These are phyloP conservation scores for Thielaviopsis populi DNA, from an alignment of 2,329 filamentous ascomycete genomes.

Conservation along the genomic window DNA sequence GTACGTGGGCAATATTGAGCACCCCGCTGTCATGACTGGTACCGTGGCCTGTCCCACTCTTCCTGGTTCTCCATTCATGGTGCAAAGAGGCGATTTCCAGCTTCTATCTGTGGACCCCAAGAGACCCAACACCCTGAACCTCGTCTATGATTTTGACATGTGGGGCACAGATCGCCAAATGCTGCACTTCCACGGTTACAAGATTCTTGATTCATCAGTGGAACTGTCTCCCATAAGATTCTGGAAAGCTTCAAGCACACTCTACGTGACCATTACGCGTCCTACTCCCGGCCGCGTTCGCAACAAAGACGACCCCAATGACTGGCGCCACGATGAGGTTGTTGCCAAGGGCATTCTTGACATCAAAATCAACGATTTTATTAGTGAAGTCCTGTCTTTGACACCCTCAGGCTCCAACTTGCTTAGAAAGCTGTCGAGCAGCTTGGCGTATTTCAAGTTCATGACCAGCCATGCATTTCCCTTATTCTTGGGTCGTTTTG, in stretches of 20 bases:
- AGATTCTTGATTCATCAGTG: constrained; percentile 45
- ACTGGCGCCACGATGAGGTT: constrained; percentile 30
- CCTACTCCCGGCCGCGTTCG: constrained; percentile 17
- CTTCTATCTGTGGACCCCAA: constrained; percentile 39
- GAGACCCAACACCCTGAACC: constrained; percentile 40
- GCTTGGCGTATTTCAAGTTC: constrained; percentile 33
- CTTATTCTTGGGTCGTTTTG: constrained; percentile 40
- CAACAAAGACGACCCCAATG: constrained; percentile 24
- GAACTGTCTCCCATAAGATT: constrained; percentile 41
- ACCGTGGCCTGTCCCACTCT: constrained; percentile 42
- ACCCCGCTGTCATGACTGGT: constrained; percentile 40
- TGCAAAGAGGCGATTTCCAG: constrained; percentile 41
- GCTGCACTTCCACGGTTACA: constrained; percentile 47
- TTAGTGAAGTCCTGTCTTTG: constrained; percentile 40
- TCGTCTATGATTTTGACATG: constrained; percentile 49
- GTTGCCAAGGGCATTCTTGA: constrained; percentile 46
- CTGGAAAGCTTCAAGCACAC: constrained; percentile 46
- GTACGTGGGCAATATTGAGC: constrained; percentile 33
- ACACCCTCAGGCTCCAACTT: constrained; percentile 34
- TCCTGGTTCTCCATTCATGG: constrained; percentile 44
- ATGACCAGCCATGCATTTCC: constrained; percentile 40
- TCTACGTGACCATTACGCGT: constrained; percentile 45
- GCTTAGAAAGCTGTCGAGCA: constrained; percentile 30
- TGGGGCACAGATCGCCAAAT: constrained; percentile 35
- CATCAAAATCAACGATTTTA: constrained; percentile 38